Percentiles rank a stretch among this genome's conserved stretches.
Conservation (phyloP, 2,329 filamentous ascomycete genomes). For the Epichloe bromicola region DNA sequence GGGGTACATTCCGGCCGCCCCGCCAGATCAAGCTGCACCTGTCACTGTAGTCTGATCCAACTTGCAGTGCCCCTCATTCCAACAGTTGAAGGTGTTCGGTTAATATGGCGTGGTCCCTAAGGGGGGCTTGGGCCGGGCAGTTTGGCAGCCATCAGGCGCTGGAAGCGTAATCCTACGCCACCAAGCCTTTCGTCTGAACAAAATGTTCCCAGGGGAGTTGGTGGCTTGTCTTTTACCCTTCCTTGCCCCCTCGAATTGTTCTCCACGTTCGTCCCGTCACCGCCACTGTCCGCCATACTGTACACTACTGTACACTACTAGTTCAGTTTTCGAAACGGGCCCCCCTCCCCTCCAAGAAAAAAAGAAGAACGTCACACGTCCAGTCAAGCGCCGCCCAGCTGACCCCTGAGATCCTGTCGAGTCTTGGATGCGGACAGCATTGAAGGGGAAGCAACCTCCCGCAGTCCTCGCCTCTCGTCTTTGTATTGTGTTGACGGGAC, state of each 20-base stretch:
- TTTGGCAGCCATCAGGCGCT: too few relatives aligned
- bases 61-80: too few relatives aligned
- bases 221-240: too few relatives aligned
- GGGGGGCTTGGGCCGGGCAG: neutral
- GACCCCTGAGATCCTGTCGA: conserved; percentile 7
- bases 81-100: too few relatives aligned
- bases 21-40: neutral
- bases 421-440: conserved; percentile 16
- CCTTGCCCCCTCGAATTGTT: too few relatives aligned
- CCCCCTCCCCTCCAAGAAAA: neutral
- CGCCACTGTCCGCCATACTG: neutral
- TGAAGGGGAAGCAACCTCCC: neutral
- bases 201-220: too few relatives aligned
- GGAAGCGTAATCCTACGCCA: too few relatives aligned
- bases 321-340: conserved; percentile 3
- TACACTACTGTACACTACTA: neutral
- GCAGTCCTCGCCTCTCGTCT: conserved; percentile 5
- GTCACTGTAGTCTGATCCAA: too few relatives aligned
- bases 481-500: conserved; percentile 4
- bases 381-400: conserved; percentile 12
- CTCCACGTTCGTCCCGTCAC: neutral
- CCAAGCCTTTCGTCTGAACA: too few relatives aligned
- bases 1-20: neutral
- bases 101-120: too few relatives aligned
- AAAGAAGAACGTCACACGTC: conserved; percentile 2